Evolutionary conservation across 2,329 filamentous ascomycete species (phyloP).

Genomic region (Penicillium sp.): DNA sequence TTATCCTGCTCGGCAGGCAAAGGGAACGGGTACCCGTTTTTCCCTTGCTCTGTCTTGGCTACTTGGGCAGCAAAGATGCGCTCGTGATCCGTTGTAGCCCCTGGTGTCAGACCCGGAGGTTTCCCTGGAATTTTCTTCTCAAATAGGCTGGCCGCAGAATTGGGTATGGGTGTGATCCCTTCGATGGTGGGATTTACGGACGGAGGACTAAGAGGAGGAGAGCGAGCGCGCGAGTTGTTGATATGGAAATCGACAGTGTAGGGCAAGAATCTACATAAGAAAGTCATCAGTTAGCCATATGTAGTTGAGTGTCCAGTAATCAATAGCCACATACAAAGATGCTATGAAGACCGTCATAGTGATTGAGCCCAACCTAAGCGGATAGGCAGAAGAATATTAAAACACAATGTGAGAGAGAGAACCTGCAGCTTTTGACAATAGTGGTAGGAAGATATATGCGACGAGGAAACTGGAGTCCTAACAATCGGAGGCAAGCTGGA

Average conservation of each 20-base stretch:
- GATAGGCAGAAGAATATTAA: conserved; percentile 11
- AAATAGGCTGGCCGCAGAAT: conserved; percentile 37
- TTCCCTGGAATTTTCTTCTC: conserved; percentile 28
- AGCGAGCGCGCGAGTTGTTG: conserved; percentile 42
- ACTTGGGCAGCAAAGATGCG: conserved; percentile 39
- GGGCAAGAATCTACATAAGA: conserved; percentile 71
- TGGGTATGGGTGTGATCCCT: conserved; percentile 27
- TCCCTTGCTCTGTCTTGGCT: conserved; percentile 27
- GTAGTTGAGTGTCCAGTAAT: neutral
- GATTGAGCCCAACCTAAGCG: conserved; percentile 11
- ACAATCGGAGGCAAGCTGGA: conserved; percentile 4
- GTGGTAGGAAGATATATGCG: neutral
- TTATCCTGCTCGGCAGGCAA: conserved; percentile 42
- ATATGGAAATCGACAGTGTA: conserved; percentile 88
- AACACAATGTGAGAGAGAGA: neutral
- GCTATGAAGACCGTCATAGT: conserved; percentile 62
- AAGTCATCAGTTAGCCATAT: conserved; percentile 7
- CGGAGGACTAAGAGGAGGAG: conserved; percentile 42
- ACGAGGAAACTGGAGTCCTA: neutral
- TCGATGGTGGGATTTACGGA: conserved; percentile 28
- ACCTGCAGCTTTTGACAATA: neutral
- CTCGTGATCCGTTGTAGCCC: conserved; percentile 45
- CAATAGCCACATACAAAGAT: conserved; percentile 52
- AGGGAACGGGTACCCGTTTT: conserved; percentile 34
- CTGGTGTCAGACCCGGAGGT: conserved; percentile 38